phyloP scores from a whole-genome alignment of 2,329 filamentous ascomycete genomes.

The Arachnopeziza araneosa region DNA sequence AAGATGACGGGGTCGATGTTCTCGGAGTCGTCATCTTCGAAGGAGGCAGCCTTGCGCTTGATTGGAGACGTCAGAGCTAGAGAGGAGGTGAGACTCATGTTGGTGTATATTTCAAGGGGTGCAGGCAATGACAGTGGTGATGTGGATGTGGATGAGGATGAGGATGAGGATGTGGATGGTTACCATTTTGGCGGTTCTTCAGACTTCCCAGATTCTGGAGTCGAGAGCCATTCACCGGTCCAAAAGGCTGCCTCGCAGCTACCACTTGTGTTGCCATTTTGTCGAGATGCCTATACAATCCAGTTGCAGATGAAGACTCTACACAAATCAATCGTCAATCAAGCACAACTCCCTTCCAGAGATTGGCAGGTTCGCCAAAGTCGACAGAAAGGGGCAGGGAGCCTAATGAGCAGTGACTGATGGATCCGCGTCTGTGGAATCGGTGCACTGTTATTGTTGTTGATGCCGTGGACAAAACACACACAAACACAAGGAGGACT shows the following conservation, averaged over 20 bases:
- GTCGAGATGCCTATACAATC: not conserved
- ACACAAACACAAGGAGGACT: not conserved
- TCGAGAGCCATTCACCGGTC: slow-evolving; percentile 62
- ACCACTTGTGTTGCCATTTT: slow-evolving; percentile 27
- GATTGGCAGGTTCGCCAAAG: too few species aligned
- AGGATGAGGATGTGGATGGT: not conserved
- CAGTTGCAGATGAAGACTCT: not conserved
- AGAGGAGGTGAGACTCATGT: slow-evolving; percentile 18
- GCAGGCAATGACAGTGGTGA: not conserved
- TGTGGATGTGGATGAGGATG: not conserved
- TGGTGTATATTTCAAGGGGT: not conserved
- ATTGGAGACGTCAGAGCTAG: slow-evolving; percentile 26
- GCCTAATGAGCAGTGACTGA: too few species aligned
- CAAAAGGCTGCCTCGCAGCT: slow-evolving; percentile 61
- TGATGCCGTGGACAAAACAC: not conserved
- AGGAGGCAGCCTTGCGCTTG: slow-evolving; percentile 55
- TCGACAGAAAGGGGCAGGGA: too few species aligned
- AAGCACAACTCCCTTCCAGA: too few species aligned
- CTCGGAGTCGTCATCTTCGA: slow-evolving; percentile 48
- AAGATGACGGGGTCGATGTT: slow-evolving; percentile 55
- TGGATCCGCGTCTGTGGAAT: too few species aligned
- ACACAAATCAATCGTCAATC: not conserved
- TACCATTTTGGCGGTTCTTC: slow-evolving; percentile 75
- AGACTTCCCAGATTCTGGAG: slow-evolving; percentile 67
- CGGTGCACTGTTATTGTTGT: not conserved